Base-by-base conservation (phyloP, 768 basidiomycete species). In the Lyophyllum semitale region DNA sequence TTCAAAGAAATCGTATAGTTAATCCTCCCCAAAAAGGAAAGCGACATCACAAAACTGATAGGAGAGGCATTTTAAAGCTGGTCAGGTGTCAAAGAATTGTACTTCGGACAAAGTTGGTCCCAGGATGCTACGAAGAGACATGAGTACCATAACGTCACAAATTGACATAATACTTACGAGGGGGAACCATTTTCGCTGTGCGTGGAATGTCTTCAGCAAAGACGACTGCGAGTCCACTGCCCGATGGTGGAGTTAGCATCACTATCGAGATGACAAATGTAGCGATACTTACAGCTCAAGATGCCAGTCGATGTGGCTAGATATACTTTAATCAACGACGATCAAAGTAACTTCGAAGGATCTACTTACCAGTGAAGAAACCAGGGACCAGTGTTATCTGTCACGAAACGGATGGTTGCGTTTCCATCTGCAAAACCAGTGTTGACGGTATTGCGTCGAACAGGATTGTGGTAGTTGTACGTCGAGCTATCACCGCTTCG, bases 401-500 rank as follows among this genome's bases (percentile, higher is more conserved):
- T 83, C 13, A 69, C 65, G 72, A 84, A 88, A 22, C 84, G 77
- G 51, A 88, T 74, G 1, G 77, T 80, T n/a, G 79, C 63, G 29
- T 65, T 60, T 25, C 69, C 69, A 17, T 59, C 60, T 9, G 59
- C 55, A n/a, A 57, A 59, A 1, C 69, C 72, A 44, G 56, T 66
- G 27, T n/a, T 63, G 8, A 74, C 73, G 11, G 65, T 64, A 43
- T 75, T 72, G 4, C 73, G 69, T 1, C 65, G 62, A 7, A 73
- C 66, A 2, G 73, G 72, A 54, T 73, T 64, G 6, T 59, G 41
- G 52, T 70, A 81, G 58, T 83, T 83, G 55, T 75, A 75, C 0
- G 41, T 40, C 0, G 60, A 55, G 47, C 65, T 72, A 6, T 69
- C 72, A 4, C 73, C 72, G 51, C 68, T 76, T 23, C 75, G 68